Percentiles rank a stretch among this genome's conserved stretches.
These are phyloP conservation scores for Thozetella sp. DNA, from an alignment of 495 filamentous ascomycete genomes.

Conservation along the genomic window DNA sequence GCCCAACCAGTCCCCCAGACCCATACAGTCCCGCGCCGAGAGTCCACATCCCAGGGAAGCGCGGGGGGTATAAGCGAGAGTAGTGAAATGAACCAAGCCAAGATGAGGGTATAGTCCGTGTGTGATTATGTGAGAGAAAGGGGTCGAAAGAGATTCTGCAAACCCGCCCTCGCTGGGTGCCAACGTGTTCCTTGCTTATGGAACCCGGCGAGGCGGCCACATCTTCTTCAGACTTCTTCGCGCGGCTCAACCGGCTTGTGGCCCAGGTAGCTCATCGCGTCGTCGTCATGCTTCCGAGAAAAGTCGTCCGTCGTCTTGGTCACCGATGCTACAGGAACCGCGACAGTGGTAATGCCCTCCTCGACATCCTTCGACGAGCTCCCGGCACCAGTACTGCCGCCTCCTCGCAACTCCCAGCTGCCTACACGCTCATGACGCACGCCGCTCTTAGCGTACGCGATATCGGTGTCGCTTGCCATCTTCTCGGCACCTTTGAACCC, in stretches of 20 bases:
- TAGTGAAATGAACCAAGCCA: conserved; percentile 2
- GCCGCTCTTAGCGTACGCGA: conserved; percentile 29
- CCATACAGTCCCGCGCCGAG: too few species aligned
- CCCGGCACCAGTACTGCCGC: conserved; percentile 4
- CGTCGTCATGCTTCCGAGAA: conserved; percentile 12
- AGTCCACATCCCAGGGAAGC: too few species aligned
- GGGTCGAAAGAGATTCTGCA: conserved; percentile 9
- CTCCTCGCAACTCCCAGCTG: conserved; percentile 37
- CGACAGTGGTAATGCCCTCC: neutral
- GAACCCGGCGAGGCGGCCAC: neutral
- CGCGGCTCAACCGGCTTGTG: conserved; percentile 13
- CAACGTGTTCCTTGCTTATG: neutral
- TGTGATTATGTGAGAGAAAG: conserved; percentile 1
- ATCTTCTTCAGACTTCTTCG: conserved; percentile 9
- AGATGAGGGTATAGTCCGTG: neutral
- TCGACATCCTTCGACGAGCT: conserved; percentile 1
- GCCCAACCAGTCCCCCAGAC: too few species aligned
- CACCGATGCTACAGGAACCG: neutral
- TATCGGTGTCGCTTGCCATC: conserved; percentile 34
- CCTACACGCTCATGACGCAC: conserved; percentile 33
- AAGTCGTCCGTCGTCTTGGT: conserved; percentile 3
- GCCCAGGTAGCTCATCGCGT: conserved; percentile 16
- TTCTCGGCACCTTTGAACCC: conserved; percentile 40
- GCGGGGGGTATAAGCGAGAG: conserved; percentile 8
- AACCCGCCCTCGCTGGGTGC: neutral